These are phyloP conservation scores for Fusarium mangiferae DNA, from an alignment of 2,329 filamentous ascomycete genomes.

Conservation along the genomic window DNA sequence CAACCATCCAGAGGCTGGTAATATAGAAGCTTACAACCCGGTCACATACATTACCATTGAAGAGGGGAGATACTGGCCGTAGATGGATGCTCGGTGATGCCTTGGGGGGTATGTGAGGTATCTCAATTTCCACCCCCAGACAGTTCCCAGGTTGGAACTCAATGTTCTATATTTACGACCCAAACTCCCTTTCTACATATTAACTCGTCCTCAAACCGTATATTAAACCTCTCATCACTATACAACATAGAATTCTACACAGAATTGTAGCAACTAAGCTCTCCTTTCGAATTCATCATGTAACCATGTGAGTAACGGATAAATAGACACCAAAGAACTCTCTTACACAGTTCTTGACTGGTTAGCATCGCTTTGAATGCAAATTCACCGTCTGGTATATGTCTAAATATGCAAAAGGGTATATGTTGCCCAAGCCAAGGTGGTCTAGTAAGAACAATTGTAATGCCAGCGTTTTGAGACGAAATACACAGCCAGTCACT, in stretches of 20 bases:
- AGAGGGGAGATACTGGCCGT: background rate
- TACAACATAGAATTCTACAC: background rate
- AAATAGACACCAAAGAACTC: background rate
- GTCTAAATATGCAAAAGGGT: background rate
- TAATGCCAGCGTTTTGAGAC: background rate
- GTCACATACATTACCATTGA: too few relatives aligned
- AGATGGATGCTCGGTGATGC: background rate
- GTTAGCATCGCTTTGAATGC: rapidly evolving
- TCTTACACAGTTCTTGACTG: background rate
- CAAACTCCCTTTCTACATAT: rapidly evolving
- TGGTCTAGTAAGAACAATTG: too few relatives aligned
- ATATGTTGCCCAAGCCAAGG: too few relatives aligned
- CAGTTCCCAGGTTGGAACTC: background rate
- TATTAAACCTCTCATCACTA: background rate
- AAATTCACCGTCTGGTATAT: background rate
- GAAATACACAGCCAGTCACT: background rate
- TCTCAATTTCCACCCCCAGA: background rate
- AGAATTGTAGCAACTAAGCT: background rate
- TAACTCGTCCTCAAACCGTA: rapidly evolving
- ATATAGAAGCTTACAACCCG: background rate
- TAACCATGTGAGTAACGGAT: background rate
- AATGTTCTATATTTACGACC: background rate
- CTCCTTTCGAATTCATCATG: background rate
- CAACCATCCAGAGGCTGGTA: too few relatives aligned
- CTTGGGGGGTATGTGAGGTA: background rate